phyloP scores from a whole-genome alignment of 495 filamentous ascomycete species.

The Stereocaulon alpinum region DNA sequence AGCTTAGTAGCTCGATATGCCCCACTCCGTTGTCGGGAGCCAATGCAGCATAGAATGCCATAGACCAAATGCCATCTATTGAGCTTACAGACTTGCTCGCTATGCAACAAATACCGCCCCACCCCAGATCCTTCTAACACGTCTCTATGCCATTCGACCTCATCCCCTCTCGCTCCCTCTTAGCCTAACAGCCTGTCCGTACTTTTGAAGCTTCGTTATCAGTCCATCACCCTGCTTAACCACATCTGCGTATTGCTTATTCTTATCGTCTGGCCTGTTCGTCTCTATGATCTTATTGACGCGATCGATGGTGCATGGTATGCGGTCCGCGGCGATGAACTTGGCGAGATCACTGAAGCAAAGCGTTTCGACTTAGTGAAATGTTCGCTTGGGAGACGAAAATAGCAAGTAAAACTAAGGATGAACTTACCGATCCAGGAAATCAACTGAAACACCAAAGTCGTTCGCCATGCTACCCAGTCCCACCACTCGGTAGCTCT shows the following conservation, averaged over 20 bases:
- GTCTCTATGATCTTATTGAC: constrained; percentile 98
- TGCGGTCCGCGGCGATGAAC: constrained; percentile 89
- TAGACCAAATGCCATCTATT: background rate
- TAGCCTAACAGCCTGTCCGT: constrained; percentile 89
- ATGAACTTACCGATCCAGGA: constrained; percentile 66
- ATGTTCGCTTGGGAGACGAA: too few relatives aligned
- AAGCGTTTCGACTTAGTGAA: background rate
- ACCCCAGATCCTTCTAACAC: background rate
- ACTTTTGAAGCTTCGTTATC: constrained; percentile 98
- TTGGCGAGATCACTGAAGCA: constrained; percentile 75
- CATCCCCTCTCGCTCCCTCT: constrained; percentile 81
- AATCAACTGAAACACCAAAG: constrained; percentile 94
- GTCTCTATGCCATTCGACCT: background rate
- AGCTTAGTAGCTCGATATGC: background rate
- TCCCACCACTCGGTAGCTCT: constrained; percentile 94
- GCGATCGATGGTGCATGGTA: constrained; percentile 93
- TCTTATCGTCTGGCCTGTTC: constrained; percentile 94
- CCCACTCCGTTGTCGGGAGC: background rate
- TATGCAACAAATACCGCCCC: constrained; percentile 8
- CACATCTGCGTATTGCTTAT: constrained; percentile 96
- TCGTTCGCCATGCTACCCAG: constrained; percentile 90
- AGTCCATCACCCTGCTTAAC: constrained; percentile 94
- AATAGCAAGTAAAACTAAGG: background rate
- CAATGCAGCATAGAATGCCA: background rate
- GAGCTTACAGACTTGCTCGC: background rate